A percentile compares a stretch with the other conserved stretches of the same genome.
Conservation (phyloP, 2,329 filamentous ascomycete genomes). For the Plenodomus tracheiphilus region DNA sequence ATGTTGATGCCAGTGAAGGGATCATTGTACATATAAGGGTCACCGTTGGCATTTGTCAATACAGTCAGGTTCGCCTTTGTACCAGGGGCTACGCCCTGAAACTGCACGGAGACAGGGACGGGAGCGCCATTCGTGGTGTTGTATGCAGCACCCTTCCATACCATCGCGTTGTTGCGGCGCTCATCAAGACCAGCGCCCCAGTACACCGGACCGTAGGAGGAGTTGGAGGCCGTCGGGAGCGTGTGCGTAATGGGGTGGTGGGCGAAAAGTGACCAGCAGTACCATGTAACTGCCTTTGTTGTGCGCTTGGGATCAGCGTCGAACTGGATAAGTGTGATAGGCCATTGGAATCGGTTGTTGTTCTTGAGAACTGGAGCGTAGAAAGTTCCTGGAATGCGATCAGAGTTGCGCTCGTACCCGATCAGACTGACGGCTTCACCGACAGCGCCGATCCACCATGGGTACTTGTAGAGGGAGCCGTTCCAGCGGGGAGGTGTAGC, state of each 20-base stretch:
- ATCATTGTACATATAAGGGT: conserved; percentile 50
- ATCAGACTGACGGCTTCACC: conserved; percentile 68
- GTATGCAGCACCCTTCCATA: conserved; percentile 55
- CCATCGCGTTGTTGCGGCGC: conserved; percentile 30
- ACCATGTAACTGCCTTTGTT: conserved; percentile 35
- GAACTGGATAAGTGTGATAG: conserved; percentile 46
- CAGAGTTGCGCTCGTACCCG: conserved; percentile 66
- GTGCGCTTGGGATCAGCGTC: conserved; percentile 44
- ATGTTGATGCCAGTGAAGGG: conserved; percentile 53
- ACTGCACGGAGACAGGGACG: conserved; percentile 29
- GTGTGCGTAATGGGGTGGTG: conserved; percentile 50
- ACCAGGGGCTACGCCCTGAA: conserved; percentile 33
- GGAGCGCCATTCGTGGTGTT: conserved; percentile 47
- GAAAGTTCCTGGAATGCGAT: conserved; percentile 57
- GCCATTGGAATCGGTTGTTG: conserved; percentile 41
- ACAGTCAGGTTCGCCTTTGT: conserved; percentile 45
- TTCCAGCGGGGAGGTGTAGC: conserved; percentile 29
- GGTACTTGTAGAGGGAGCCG: conserved; percentile 25
- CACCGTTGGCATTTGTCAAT: conserved; percentile 46
- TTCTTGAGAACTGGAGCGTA: conserved; percentile 42
- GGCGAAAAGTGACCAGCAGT: conserved; percentile 47
- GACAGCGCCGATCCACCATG: conserved; percentile 59
- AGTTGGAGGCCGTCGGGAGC: conserved; percentile 45
- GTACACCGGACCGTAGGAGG: conserved; percentile 49
- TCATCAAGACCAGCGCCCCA: conserved; percentile 50